These are phyloP conservation scores for Ogataea trehaloabstinens DNA, from an alignment of 805 yeast genomes.

Conservation along the genomic window DNA sequence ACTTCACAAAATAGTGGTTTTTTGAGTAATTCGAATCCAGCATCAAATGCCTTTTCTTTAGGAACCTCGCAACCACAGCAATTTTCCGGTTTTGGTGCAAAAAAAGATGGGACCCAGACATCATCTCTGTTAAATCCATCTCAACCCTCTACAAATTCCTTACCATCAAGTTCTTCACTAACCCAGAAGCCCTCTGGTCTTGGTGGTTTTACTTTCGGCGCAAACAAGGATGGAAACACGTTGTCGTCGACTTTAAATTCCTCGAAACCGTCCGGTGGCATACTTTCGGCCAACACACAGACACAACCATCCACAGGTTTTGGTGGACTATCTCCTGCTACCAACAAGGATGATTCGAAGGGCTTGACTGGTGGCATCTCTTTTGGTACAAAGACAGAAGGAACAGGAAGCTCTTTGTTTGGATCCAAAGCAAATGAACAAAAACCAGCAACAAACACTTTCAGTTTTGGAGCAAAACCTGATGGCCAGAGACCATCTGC, in stretches of 20 bases:
- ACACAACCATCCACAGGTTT: not conserved
- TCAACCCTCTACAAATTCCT: too few species aligned
- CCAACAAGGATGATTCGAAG: slow-evolving; percentile 7
- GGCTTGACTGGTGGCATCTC: slow-evolving; percentile 9
- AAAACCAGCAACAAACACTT: slow-evolving; percentile 7
- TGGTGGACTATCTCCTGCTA: slow-evolving; percentile 15
- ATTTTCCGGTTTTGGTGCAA: not conserved
- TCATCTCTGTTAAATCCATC: too few species aligned
- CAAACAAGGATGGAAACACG: too few species aligned
- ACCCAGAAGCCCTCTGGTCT: too few species aligned
- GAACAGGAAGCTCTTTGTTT: slow-evolving; percentile 2
- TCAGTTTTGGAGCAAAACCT: slow-evolving; percentile 4
- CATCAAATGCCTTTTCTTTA: not conserved
- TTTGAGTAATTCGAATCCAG: not conserved
- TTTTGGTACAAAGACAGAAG: slow-evolving; percentile 9
- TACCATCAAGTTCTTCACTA: too few species aligned
- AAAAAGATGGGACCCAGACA: too few species aligned
- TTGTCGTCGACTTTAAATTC: too few species aligned
- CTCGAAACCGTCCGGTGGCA: not conserved
- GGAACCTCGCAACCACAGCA: not conserved
- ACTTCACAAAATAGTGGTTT: not conserved
- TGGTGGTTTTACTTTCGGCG: too few species aligned
- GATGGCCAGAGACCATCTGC: not conserved
- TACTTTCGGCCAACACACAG: not conserved
- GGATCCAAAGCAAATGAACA: slow-evolving; percentile 1